Conservation (phyloP, 768 basidiomycete genomes). For the Cystobasidium tubakii region DNA sequence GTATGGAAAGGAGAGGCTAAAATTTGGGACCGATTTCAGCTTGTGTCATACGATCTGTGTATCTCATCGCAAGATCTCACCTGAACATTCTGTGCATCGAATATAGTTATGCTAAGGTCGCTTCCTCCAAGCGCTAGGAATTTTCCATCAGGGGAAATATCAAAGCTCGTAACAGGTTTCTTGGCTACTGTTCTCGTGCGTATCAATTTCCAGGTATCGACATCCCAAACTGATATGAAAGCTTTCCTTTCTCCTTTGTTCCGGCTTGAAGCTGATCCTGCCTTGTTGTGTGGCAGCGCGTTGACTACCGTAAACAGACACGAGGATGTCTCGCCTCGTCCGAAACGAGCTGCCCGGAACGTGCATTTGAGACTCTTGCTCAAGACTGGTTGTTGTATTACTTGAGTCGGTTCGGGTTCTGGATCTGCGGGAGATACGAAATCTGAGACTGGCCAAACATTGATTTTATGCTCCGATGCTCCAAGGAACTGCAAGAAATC, state of each 20-base stretch:
- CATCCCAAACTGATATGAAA: conserved; percentile 57
- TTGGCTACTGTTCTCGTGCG: conserved; percentile 68
- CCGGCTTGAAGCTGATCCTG: conserved; percentile 55
- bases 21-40: conserved; percentile 13
- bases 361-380: conserved; percentile 41
- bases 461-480: conserved; percentile 39
- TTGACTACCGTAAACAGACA: conserved; percentile 69
- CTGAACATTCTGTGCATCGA: conserved; percentile 69
- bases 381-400: conserved; percentile 43
- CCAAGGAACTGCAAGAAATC: conserved; percentile 37
- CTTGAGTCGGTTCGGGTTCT: conserved; percentile 38
- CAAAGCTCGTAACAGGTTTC: conserved; percentile 77
- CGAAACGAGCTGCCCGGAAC: conserved; percentile 49
- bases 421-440: background rate
- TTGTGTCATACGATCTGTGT: no score
- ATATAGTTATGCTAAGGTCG: conserved; percentile 72
- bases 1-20: conserved; percentile 79
- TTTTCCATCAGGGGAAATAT: conserved; percentile 64
- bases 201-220: conserved; percentile 62
- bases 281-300: conserved; percentile 55
- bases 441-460: conserved; percentile 37
- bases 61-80: no score
- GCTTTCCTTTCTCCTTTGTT: conserved; percentile 40
- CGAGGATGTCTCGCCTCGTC: conserved; percentile 58
- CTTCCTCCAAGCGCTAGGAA: conserved; percentile 80